Percentiles rank a stretch among this genome's conserved stretches.
Conservation (phyloP, 345 rosid genomes). For the Turnera subulata region DNA sequence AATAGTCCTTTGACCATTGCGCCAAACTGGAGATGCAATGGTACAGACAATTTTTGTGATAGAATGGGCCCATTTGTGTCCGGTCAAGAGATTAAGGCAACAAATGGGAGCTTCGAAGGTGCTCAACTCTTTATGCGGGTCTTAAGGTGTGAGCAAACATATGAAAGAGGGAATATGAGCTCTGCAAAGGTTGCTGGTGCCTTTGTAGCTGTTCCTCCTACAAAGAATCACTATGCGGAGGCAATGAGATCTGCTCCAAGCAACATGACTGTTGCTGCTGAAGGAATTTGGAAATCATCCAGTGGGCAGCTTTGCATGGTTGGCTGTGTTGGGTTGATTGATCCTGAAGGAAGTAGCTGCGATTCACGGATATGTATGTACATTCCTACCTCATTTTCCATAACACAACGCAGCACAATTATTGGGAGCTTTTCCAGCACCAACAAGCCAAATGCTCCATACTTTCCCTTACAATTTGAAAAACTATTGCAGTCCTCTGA, state of each 20-base stretch:
- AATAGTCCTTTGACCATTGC: constrained; percentile 42
- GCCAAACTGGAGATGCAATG: constrained; percentile 83
- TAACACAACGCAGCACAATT: constrained; percentile 66
- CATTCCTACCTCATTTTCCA: constrained; percentile 68
- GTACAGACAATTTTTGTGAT: constrained; percentile 46
- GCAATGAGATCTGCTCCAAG: constrained; percentile 46
- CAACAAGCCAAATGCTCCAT: constrained; percentile 26
- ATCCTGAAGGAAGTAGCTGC: constrained; percentile 44
- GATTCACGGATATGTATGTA: constrained; percentile 62
- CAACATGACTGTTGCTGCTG: constrained; percentile 74
- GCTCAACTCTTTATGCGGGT: constrained; percentile 60
- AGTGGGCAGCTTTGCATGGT: constrained; percentile 90
- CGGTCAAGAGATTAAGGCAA: constrained; percentile 46
- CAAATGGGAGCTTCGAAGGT: constrained; percentile 69
- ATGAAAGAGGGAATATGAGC: constrained; percentile 24
- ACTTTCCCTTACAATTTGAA: constrained; percentile 73
- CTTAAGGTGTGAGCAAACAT: constrained; percentile 47
- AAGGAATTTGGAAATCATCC: constrained; percentile 75
- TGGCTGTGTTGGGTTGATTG: constrained; percentile 57
- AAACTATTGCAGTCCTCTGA: constrained; percentile 57
- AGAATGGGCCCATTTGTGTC: constrained; percentile 67
- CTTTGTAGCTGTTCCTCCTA: constrained; percentile 51
- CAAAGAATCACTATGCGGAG: constrained; percentile 43
- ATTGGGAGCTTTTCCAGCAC: constrained; percentile 58
- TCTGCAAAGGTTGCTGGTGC: constrained; percentile 60